These are phyloP conservation scores for Colletotrichum sansevieriae DNA, from an alignment of 2,329 filamentous ascomycete species.

Conservation along the genomic window DNA sequence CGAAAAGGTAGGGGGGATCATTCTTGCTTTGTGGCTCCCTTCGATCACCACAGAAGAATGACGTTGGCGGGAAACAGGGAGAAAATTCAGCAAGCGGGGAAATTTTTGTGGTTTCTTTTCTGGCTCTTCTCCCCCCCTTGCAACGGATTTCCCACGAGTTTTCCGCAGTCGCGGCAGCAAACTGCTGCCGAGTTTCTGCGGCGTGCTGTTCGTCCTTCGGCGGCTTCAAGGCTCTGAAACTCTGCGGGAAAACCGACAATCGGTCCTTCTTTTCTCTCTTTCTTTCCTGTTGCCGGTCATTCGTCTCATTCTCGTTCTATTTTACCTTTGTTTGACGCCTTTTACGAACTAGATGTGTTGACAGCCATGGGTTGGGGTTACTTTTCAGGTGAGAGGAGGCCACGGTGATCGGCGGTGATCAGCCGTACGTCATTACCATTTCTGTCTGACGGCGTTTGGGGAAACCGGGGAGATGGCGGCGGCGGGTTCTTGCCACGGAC, in stretches of 20 bases:
- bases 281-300: neutral
- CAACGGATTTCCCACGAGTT: neutral
- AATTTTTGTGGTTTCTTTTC: neutral
- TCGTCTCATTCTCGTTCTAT: neutral
- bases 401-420: conserved; percentile 41
- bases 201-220: neutral
- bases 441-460: conserved; percentile 3
- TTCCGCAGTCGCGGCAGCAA: neutral
- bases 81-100: conserved; percentile 13
- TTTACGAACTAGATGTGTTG: neutral
- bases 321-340: neutral
- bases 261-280: neutral
- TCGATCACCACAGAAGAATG: neutral
- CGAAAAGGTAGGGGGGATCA: conserved; percentile 10
- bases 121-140: neutral
- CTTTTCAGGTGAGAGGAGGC: conserved; percentile 31
- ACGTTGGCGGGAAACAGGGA: too few species aligned
- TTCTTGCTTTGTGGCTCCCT: neutral
- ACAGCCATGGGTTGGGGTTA: conserved; percentile 10
- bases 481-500: neutral
- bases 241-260: too few species aligned
- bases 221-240: too few species aligned
- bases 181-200: neutral
- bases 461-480: neutral
- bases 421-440: conserved; percentile 29